Base-by-base conservation (phyloP, 768 basidiomycete species). In the Phlegmacium glaucopus region DNA sequence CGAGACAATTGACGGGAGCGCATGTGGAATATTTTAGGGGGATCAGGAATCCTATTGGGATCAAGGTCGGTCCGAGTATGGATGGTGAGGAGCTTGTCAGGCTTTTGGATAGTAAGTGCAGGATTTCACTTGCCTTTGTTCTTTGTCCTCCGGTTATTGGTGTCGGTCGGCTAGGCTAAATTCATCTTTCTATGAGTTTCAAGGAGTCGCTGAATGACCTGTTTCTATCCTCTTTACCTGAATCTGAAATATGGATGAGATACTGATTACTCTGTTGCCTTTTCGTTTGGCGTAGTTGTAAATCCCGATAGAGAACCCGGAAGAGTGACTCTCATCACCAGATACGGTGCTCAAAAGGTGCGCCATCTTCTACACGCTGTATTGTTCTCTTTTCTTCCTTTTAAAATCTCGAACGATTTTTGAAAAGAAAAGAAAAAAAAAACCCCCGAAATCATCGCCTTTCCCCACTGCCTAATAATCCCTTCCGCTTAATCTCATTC, bases 11-110 rank as follows among this genome's bases (percentile, higher is more conserved):
- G 0, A 79, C 82, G 39, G 93, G 94, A 6, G 96, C 94, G 4
- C 96, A 99, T 62, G 85, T 97, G 27, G 95, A 98, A 70, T 94
- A 94, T 65, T 94, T 94, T 69, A 75, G 90, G 47, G 92, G 93
- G 6, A 87, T 96, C 44, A 75, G 90, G 41, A 95, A 96, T 62
- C 93, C 93, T 1, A 90, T 96, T 49, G 96, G 96, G 2, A 80
- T 97, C 71, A 99, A 99, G 64, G 90, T 95, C 6, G 96, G 96
- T 2, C 94, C 96, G 18, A 83, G 81, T 35, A 88, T 98, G 87
- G 70, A 70, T 32, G 63, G 70, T 6, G 87, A 82, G 4, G 96
- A 98, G 69, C 67, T 99, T 9, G 79, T 88, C 0, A 53, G 72
- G 34, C 61, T 98, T 38, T 68, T 99, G 12, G 79, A 90, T 54